These are phyloP conservation scores for Paramecium pentaurelia DNA, from an alignment of 73 alveolate genomes.

Conservation along the genomic window DNA sequence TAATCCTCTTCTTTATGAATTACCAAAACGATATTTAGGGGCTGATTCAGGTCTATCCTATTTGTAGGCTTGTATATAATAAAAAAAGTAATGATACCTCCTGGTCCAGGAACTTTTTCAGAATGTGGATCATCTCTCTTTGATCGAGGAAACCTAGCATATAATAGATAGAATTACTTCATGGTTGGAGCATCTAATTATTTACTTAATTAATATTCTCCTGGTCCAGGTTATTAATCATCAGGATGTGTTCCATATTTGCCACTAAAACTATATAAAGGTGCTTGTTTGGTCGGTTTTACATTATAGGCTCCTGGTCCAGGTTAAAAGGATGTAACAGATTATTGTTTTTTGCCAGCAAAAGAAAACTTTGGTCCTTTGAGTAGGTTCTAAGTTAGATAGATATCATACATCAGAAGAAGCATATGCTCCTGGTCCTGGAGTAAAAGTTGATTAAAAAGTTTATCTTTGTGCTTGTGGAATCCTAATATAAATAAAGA, in stretches of 20 bases:
- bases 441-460: neutral
- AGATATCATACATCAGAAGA: neutral
- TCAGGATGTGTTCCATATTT: neutral
- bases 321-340: conserved; percentile 8
- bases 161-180: neutral
- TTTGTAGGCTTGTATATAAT: neutral
- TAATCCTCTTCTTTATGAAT: neutral
- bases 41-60: conserved; percentile 29
- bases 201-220: neutral
- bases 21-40: conserved; percentile 27
- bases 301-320: conserved; percentile 47
- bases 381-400: neutral
- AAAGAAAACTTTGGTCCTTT: conserved; percentile 16
- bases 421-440: conserved; percentile 47
- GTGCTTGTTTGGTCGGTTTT: neutral
- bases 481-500: neutral
- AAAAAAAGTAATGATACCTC: neutral
- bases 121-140: neutral
- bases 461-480: conserved; percentile 35
- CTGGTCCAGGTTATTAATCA: conserved; percentile 21
- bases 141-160: neutral
- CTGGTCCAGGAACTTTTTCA: conserved; percentile 40
- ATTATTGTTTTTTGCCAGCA: neutral
- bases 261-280: neutral
- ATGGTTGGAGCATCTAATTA: neutral